Base-by-base conservation (phyloP, 1,284 basidiomycete species). In the Cryptococcus sp. region DNA sequence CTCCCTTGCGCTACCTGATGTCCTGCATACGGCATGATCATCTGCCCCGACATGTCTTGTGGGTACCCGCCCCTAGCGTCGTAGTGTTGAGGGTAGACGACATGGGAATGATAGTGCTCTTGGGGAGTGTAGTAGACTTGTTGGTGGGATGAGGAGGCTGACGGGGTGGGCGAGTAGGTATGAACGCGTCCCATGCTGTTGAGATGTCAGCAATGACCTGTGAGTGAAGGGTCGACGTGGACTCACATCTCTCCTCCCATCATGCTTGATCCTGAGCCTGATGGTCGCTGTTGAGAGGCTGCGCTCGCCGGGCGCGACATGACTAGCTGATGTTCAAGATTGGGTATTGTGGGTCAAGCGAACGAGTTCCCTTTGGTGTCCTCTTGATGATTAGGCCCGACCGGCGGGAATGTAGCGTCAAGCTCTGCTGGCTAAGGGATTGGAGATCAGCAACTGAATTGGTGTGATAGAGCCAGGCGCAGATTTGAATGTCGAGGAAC, bases 1-100 rank as follows among this genome's bases (percentile, higher is more conserved):
- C 65, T 42, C 39, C 65, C 65, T 43, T 61, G 60, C 6, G 61
- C 60, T 15, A 54, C 56, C 53, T 65, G 57, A 59, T 63, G 63
- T 20, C 54, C 57, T 22, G 54, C 61, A 54, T 59, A 62, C n/a
- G 61, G 57, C 39, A 54, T 47, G 27, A 62, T 62, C 61, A 62
- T 62, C 23, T 62, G 61, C 23, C 54, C 61, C 43, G 47, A 50
- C 43, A 59, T 54, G 4, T 59, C 57, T 19, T 50, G 50, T 23
- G 48, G 40, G 39, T 58, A 58, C 30, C 20, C 42, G 15, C 47
- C 46, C 35, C 20, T 30, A 20, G 30, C 47, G 5, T 43, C 23
- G 13, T 13, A 23, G 16, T 52, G 42, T 27, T 52, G 51, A 25
- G 51, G 41, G 25, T 43, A 52, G 5, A 19, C 40, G 30, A 20